phyloP scores from a whole-genome alignment of 2,329 filamentous ascomycete species.

The Verticillium alfalfae region DNA sequence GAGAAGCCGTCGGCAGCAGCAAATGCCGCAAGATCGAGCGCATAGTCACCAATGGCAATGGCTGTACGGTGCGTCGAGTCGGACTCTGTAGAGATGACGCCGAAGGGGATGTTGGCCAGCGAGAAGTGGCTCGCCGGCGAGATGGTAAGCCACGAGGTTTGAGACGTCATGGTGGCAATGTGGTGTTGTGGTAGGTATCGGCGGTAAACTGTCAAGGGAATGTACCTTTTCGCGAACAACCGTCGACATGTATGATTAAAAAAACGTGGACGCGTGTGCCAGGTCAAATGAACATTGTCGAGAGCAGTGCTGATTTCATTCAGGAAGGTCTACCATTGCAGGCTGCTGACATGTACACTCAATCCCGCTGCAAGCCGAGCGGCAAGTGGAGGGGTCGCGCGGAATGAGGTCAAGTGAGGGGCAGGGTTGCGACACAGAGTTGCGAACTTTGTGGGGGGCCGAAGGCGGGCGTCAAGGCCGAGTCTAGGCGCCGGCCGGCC shows the following conservation, averaged over 20 bases:
- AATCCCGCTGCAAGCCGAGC: slow-evolving; percentile 14
- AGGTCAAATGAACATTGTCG: not conserved
- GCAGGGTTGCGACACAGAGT: not conserved
- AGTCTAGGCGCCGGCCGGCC: not conserved
- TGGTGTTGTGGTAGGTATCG: not conserved
- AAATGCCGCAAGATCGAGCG: slow-evolving; percentile 63
- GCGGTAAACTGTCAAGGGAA: not conserved
- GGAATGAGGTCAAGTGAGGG: not conserved
- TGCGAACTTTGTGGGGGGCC: not conserved
- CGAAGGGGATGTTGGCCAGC: slow-evolving; percentile 76
- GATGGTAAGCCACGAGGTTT: slow-evolving; percentile 22
- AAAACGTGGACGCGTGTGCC: not conserved
- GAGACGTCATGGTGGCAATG: not conserved
- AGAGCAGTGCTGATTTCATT: not conserved
- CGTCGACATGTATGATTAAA: not conserved
- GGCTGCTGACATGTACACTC: slow-evolving; percentile 6
- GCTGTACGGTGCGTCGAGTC: slow-evolving; percentile 56
- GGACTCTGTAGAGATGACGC: slow-evolving; percentile 64
- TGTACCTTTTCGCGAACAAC: not conserved
- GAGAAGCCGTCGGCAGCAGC: slow-evolving; percentile 36
- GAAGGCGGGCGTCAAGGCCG: not conserved
- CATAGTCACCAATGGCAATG: slow-evolving; percentile 67
- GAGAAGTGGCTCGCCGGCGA: slow-evolving; percentile 53
- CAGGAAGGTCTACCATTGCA: not conserved
- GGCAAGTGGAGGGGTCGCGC: slow-evolving; percentile 4